Evolutionary conservation across 179 eudicot genomes (phyloP).

Genomic region (Dionaea muscipula): DNA sequence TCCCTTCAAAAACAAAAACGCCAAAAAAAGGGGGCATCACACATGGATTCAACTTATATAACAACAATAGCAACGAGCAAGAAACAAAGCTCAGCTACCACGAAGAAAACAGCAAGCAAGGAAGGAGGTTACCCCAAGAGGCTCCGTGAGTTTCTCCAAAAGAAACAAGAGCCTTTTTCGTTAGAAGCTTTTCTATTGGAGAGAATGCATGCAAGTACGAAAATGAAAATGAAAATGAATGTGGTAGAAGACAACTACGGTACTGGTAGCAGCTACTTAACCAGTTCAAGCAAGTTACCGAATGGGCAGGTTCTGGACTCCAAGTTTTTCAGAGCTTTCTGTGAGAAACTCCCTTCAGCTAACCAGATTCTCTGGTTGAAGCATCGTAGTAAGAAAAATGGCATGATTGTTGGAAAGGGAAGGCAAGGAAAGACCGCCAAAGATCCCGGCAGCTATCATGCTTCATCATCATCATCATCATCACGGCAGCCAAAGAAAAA

Average conservation of each 20-base stretch:
- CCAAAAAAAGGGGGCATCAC: not conserved
- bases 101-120: too few species aligned
- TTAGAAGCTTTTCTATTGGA: constrained; percentile 46
- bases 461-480: too few species aligned
- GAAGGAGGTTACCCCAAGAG: constrained; percentile 22
- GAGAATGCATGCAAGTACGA: constrained; percentile 28
- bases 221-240: too few species aligned
- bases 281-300: constrained; percentile 13
- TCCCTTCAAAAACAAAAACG: not conserved
- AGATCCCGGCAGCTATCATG: constrained; percentile 13
- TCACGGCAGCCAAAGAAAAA: too few species aligned
- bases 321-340: constrained; percentile 19
- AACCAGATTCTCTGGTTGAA: constrained; percentile 13
- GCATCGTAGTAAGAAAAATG: constrained; percentile 2
- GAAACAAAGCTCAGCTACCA: too few species aligned
- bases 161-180: constrained; percentile 62
- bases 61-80: not conserved
- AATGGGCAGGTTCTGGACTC: constrained; percentile 19
- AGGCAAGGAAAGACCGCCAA: constrained; percentile 1
- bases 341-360: constrained; percentile 17
- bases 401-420: not conserved
- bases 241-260: too few species aligned
- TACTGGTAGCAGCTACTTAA: constrained; percentile 13
- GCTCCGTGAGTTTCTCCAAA: constrained; percentile 43
- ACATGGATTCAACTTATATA: not conserved